phyloP scores from a whole-genome alignment of 2,329 filamentous ascomycete species.

The Nigrograna mackinnonii region DNA sequence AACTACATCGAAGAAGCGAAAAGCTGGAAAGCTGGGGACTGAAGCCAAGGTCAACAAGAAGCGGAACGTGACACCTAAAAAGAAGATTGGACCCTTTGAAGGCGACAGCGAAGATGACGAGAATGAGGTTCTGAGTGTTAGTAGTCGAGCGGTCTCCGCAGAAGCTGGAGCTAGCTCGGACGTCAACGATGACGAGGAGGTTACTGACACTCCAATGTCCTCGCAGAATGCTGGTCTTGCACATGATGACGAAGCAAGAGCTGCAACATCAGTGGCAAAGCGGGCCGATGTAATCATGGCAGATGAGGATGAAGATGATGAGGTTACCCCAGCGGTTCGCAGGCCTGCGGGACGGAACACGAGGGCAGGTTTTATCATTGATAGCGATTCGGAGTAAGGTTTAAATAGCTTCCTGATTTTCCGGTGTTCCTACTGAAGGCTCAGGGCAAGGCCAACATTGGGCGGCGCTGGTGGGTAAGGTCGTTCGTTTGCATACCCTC shows the following conservation, averaged over 20 bases:
- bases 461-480: no score
- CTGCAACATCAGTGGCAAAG: slow-evolving; percentile 4
- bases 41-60: slow-evolving; percentile 28
- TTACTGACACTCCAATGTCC: slow-evolving; percentile 45
- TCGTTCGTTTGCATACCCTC: no score
- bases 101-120: slow-evolving; percentile 30
- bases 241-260: slow-evolving; percentile 17
- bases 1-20: slow-evolving; percentile 34
- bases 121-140: slow-evolving; percentile 20
- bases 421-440: no score
- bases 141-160: slow-evolving; percentile 30
- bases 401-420: no score
- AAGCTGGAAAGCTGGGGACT: no score
- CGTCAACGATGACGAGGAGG: slow-evolving; percentile 33
- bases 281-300: slow-evolving; percentile 25
- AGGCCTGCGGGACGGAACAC: slow-evolving; percentile 40
- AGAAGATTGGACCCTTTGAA: slow-evolving; percentile 27
- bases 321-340: slow-evolving; percentile 42
- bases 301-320: slow-evolving; percentile 39
- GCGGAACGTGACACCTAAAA: slow-evolving; percentile 33
- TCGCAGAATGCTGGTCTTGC: slow-evolving; percentile 32
- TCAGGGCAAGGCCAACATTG: no score
- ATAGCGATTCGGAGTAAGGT: slow-evolving; percentile 48
- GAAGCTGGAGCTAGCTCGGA: slow-evolving; percentile 17
- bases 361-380: slow-evolving; percentile 49